Evolutionary conservation across 2,329 filamentous ascomycete genomes (phyloP).

Genomic region (Ceratocystis eucalypticola): DNA sequence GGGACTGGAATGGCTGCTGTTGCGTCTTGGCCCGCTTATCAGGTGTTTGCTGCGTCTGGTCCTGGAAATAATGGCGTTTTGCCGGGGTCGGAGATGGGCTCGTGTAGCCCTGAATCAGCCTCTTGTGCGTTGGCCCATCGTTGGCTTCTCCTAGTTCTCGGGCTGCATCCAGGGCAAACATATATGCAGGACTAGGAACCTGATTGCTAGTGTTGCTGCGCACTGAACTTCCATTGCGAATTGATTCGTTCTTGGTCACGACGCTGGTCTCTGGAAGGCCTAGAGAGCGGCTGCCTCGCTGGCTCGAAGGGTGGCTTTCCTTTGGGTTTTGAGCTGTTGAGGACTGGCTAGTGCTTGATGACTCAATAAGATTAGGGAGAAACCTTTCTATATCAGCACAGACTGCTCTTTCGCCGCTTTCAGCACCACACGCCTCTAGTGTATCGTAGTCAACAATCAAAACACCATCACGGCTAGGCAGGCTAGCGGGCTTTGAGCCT

Average conservation of each 20-base stretch:
- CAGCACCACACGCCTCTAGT: neutral
- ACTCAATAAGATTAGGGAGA: neutral
- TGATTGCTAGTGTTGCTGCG: neutral
- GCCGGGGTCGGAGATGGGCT: neutral
- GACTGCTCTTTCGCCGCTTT: neutral
- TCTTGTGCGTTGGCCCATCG: neutral
- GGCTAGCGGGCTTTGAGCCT: neutral
- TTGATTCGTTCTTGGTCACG: neutral
- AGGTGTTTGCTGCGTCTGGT: neutral
- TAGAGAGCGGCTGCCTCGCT: neutral
- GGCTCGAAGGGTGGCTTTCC: neutral
- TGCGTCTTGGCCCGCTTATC: neutral
- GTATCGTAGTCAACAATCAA: conserved; percentile 4
- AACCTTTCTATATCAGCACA: neutral
- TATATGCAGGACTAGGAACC: conserved; percentile 14
- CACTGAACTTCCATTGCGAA: neutral
- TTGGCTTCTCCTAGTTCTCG: neutral
- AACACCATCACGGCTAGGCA: conserved; percentile 9
- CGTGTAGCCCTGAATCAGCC: neutral
- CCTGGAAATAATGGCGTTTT: neutral
- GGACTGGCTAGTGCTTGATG: neutral
- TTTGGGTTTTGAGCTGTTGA: neutral
- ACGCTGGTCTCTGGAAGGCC: neutral
- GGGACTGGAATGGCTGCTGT: neutral
- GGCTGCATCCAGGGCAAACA: conserved; percentile 13